Evolutionary conservation across 352 stramenopile genomes (phyloP).

Genomic region (Phytophthora crassamura): DNA sequence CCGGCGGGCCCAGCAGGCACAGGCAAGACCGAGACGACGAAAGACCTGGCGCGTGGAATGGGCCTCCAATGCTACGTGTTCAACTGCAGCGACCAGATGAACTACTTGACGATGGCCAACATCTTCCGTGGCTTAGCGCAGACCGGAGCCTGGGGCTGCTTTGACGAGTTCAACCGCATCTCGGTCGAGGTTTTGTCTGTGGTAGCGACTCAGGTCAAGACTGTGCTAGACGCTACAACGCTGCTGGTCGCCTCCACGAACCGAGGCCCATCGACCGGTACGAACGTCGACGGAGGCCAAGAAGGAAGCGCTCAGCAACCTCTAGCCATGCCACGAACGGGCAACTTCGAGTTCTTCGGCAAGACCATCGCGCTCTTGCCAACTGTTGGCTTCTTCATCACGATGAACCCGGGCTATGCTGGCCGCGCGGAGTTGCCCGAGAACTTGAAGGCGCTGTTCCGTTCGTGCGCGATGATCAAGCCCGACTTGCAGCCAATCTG

Average conservation of each 20-base stretch:
- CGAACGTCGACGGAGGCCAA: conserved; percentile 12
- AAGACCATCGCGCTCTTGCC: conserved; percentile 86
- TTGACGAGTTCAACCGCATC: conserved; percentile 98
- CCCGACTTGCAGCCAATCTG: conserved; percentile 92
- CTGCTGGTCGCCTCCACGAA: conserved; percentile 32
- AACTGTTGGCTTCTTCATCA: conserved; percentile 94
- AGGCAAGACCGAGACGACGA: conserved; percentile 89
- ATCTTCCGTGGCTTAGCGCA: conserved; percentile 95
- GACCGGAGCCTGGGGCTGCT: conserved; percentile 96
- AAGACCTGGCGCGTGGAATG: conserved; percentile 80
- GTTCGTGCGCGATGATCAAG: conserved; percentile 93
- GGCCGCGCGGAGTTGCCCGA: conserved; percentile 92
- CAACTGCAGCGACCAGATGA: conserved; percentile 92
- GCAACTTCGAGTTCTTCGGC: conserved; percentile 91
- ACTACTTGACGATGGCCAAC: conserved; percentile 97
- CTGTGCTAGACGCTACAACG: conserved; percentile 91
- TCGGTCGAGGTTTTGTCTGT: conserved; percentile 96
- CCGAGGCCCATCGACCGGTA: conserved; percentile 10
- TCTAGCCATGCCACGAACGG: conserved; percentile 45
- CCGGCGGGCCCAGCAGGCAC: conserved; percentile 83
- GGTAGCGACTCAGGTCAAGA: conserved; percentile 98
- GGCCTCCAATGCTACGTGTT: conserved; percentile 89
- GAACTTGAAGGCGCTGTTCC: conserved; percentile 94
- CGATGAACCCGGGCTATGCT: conserved; percentile 95
- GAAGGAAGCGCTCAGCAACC: conserved; percentile 36